Percentiles rank a stretch among this genome's conserved stretches.
Conservation (phyloP, 768 basidiomycete species). For the Tylopilus sp. region DNA sequence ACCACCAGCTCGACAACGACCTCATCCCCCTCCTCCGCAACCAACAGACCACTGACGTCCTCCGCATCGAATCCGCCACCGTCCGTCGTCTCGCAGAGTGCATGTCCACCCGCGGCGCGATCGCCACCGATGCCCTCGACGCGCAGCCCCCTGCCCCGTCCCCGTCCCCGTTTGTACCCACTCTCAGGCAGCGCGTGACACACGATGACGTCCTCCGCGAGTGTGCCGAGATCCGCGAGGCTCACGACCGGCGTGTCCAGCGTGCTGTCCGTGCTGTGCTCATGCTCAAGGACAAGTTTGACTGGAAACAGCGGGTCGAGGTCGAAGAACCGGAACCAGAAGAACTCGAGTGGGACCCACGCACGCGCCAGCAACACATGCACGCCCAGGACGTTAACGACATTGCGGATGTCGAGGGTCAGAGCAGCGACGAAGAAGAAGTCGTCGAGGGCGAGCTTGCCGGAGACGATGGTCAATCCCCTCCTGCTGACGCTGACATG, state of each 20-base stretch:
- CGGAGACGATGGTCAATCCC: constrained; percentile 26
- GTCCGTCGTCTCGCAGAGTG: constrained; percentile 68
- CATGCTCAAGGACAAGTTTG: constrained; percentile 76
- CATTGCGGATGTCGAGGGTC: constrained; percentile 29
- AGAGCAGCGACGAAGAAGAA: constrained; percentile 38
- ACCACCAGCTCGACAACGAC: constrained; percentile 68
- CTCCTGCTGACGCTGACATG: constrained; percentile 27
- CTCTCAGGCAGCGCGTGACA: constrained; percentile 24
- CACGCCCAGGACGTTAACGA: constrained; percentile 16
- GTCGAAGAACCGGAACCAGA: constrained; percentile 79
- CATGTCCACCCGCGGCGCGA: constrained; percentile 55
- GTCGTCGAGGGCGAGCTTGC: constrained; percentile 34
- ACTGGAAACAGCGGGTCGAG: constrained; percentile 78
- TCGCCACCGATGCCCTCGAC: constrained; percentile 43
- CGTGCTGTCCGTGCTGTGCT: constrained; percentile 75
- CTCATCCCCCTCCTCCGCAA: constrained; percentile 74
- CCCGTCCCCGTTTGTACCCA: constrained; percentile 20
- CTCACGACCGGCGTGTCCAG: constrained; percentile 74
- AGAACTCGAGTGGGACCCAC: constrained; percentile 69
- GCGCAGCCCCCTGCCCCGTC: constrained; percentile 25
- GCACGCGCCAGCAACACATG: constrained; percentile 27
- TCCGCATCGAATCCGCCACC: constrained; percentile 65
- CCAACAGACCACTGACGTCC: constrained; percentile 75
- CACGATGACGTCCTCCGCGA: constrained; percentile 63
- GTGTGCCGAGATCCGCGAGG: constrained; percentile 61